Evolutionary conservation across 495 filamentous ascomycete species (phyloP), one percentile per base, ranked within the genome.

Genomic region (Elasticomyces elasticus): DNA sequence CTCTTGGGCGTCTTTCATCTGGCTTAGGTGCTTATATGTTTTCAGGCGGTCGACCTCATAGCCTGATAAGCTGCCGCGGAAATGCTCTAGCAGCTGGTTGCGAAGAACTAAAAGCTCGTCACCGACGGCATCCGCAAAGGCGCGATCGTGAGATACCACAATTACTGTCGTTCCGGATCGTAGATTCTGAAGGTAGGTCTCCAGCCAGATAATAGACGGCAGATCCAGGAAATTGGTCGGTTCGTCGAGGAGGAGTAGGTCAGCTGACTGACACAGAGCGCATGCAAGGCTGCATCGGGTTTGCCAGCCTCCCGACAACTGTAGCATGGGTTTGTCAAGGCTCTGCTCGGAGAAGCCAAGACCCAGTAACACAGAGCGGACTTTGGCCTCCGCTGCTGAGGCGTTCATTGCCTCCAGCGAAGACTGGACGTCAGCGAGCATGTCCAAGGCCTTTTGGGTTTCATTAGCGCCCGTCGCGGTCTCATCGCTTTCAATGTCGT

Each of bases 221-320:
- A 94, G 75, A 63, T 94, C 87, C 1, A 91, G 73, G 64, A 85
- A 90, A 64, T 91, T 91, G 47, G 87, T 91, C 3, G 87, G 87
- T 61, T 94, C 87, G 71, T 94, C 87, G 17, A 94, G 80, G 45
- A 94, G 84, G 59, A 91, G 74, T 45, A 91, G 79, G 58, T 90
- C 85, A 0, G 83, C 76, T n/a, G 79, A 72, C 60, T 86, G 80
- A 4, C 85, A 73, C 11, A 94, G 73, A 12, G 78, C 74, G 15
- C 75, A 73, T 1, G 85, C 85, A 6, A 91, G 74, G 52, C 79
- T 74, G 43, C 76, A 80, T 35, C 87, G 76, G 80, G 87, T 91
- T 23, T 71, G 75, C 86, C 86, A 91, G 5, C 87, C 87, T 12
- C 87, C 86, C 0, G 87, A 91, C 12, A 94, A 69, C 5, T 76